These are phyloP conservation scores for Jasminum sambac DNA, from an alignment of 257 asterid genomes.

Conservation along the genomic window DNA sequence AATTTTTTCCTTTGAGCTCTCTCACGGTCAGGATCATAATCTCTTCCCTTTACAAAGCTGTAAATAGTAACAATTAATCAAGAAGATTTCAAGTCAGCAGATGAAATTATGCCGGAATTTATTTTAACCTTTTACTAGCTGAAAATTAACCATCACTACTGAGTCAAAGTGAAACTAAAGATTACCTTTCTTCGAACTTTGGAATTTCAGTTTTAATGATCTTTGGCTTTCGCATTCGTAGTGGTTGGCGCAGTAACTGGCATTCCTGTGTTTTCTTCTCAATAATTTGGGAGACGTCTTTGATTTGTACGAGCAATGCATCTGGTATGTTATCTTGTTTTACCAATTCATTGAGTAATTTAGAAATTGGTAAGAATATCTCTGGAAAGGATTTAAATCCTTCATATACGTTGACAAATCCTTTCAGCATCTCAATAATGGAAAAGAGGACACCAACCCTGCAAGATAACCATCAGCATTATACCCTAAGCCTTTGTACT, in stretches of 20 bases:
- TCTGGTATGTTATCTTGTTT: constrained; percentile 59
- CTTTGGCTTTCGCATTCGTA: constrained; percentile 70
- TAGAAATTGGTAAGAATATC: constrained; percentile 67
- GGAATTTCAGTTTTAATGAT: constrained; percentile 63
- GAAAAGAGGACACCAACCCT: constrained; percentile 73
- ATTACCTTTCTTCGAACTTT: constrained; percentile 84
- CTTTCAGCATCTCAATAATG: constrained; percentile 61
- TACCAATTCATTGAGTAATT: constrained; percentile 47
- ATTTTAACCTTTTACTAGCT: too few relatives aligned
- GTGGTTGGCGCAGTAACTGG: constrained; percentile 67
- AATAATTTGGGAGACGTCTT: constrained; percentile 42
- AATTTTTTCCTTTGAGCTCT: constrained; percentile 73
- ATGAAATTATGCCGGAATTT: not conserved
- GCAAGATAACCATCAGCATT: constrained; percentile 16
- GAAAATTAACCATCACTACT: too few relatives aligned
- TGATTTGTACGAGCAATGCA: constrained; percentile 50
- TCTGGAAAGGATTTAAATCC: constrained; percentile 78
- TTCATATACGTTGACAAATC: constrained; percentile 51
- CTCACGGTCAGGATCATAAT: constrained; percentile 95
- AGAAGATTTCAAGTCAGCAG: constrained; percentile 4
- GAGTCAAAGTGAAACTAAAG: not conserved
- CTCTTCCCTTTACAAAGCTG: constrained; percentile 96
- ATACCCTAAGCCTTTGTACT: not conserved
- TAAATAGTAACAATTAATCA: constrained; percentile 21
- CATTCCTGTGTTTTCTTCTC: constrained; percentile 53